Percentiles rank a stretch among this genome's conserved stretches.
These are phyloP conservation scores for Rhizopogon rudus DNA, from an alignment of 768 basidiomycete genomes.

Conservation along the genomic window DNA sequence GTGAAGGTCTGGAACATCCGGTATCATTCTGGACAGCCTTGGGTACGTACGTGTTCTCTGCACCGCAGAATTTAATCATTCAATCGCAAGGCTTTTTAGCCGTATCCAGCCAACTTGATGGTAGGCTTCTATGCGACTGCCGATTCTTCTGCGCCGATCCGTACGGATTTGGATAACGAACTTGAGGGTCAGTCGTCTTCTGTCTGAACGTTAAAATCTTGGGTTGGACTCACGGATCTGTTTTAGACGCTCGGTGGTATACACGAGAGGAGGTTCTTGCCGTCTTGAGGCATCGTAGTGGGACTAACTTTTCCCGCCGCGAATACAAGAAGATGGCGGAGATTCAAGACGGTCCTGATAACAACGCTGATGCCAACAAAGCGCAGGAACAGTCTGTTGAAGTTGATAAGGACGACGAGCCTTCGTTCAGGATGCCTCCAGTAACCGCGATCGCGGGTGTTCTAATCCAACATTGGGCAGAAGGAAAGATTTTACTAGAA, in stretches of 20 bases:
- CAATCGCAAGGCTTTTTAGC: slow-evolving; percentile 39
- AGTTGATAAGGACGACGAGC: slow-evolving; percentile 29
- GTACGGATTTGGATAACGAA: slow-evolving; percentile 90
- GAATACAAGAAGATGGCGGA: slow-evolving; percentile 51
- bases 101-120: slow-evolving; percentile 89
- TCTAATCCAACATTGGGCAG: slow-evolving; percentile 77
- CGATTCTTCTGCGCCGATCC: slow-evolving; percentile 67
- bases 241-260: slow-evolving; percentile 84
- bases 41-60: slow-evolving; percentile 43
- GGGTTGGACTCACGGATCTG: not conserved
- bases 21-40: slow-evolving; percentile 86
- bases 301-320: slow-evolving; percentile 40
- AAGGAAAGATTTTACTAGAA: slow-evolving; percentile 38
- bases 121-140: slow-evolving; percentile 83
- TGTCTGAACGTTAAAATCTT: not conserved
- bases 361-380: slow-evolving; percentile 7
- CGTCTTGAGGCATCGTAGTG: slow-evolving; percentile 53
- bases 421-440: slow-evolving; percentile 73
- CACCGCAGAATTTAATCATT: not conserved
- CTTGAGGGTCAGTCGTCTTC: slow-evolving; percentile 60
- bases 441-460: slow-evolving; percentile 79
- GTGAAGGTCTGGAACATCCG: slow-evolving; percentile 77
- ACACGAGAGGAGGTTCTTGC: slow-evolving; percentile 65
- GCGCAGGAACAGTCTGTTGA: slow-evolving; percentile 11
- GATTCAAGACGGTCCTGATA: slow-evolving; percentile 29